Conservation (phyloP, 441 rosid genomes). For the Populus trichocarpa region DNA sequence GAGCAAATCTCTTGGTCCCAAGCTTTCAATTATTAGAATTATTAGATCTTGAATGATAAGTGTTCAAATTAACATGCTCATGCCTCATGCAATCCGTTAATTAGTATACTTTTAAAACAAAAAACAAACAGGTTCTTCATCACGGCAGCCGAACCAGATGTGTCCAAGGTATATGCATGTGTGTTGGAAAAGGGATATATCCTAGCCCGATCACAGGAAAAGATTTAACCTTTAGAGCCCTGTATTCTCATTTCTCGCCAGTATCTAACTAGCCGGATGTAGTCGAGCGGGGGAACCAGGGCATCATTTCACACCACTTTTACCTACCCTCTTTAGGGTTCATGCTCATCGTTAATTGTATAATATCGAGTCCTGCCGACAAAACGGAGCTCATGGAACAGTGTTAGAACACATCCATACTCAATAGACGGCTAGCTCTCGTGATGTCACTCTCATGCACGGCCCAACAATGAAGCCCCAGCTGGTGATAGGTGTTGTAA, state of each 20-base stretch:
- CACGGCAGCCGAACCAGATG: not conserved
- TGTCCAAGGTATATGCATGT: not conserved
- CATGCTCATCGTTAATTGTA: not conserved
- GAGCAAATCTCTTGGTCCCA: no score
- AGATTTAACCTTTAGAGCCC: not conserved
- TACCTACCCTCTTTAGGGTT: not conserved
- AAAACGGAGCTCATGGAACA: not conserved
- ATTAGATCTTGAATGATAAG: not conserved
- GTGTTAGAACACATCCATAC: not conserved
- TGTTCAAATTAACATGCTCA: not conserved
- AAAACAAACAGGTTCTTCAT: no score
- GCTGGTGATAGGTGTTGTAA: not conserved
- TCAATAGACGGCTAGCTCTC: not conserved
- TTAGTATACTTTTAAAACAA: no score
- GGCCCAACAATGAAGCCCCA: not conserved
- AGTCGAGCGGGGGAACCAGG: not conserved
- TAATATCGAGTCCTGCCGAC: not conserved
- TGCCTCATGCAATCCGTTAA: not conserved
- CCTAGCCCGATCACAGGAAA: not conserved
- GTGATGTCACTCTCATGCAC: not conserved
- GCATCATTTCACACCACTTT: not conserved
- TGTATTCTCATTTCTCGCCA: not conserved
- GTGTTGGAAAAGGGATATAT: not conserved
- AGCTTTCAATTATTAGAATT: no score
- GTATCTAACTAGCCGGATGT: not conserved